phyloP scores from a whole-genome alignment of 305 asterid species.

The Withania somnifera region DNA sequence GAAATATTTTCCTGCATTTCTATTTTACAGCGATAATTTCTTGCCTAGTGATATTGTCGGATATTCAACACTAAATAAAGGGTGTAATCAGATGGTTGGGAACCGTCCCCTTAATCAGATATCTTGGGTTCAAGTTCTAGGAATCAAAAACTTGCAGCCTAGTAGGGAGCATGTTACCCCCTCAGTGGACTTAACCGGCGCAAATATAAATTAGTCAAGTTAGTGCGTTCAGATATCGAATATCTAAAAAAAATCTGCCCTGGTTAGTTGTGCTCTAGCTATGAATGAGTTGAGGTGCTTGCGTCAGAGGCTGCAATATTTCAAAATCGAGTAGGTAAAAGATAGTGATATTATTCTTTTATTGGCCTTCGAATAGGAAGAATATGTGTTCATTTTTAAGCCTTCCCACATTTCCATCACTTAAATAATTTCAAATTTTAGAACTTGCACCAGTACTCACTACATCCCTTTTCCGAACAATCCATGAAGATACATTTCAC shows the following conservation, averaged over 20 bases:
- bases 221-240: not conserved
- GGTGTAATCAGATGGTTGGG: not conserved
- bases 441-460: not conserved
- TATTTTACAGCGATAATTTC: not conserved
- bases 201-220: not conserved
- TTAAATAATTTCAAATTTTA: not conserved
- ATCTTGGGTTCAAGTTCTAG: too few relatives aligned
- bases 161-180: not conserved
- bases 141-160: too few relatives aligned
- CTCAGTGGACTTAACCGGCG: not conserved
- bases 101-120: not conserved
- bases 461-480: not conserved
- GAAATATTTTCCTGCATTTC: not conserved
- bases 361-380: not conserved
- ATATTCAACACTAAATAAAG: not conserved
- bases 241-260: not conserved
- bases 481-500: not conserved
- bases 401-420: not conserved
- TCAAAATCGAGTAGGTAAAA: not conserved
- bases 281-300: not conserved
- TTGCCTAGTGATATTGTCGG: not conserved
- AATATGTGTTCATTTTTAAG: not conserved
- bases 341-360: not conserved
- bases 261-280: not conserved
- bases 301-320: not conserved